A percentile compares a stretch with the other conserved stretches of the same genome.
These are phyloP conservation scores for Venturia aucupariae DNA, from an alignment of 2,329 filamentous ascomycete species.

Conservation along the genomic window DNA sequence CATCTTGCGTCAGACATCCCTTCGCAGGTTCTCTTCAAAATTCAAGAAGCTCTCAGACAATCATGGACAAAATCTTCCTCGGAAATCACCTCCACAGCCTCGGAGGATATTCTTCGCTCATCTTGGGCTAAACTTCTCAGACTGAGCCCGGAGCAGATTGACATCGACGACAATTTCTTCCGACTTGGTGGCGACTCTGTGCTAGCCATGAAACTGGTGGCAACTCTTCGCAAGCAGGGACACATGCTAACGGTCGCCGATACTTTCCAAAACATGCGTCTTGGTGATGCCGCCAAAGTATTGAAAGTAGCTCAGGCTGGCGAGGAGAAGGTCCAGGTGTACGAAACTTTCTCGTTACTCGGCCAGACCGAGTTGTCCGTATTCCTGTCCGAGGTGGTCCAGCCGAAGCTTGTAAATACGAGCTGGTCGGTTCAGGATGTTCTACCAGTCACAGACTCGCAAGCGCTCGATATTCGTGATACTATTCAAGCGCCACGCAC, in stretches of 20 bases:
- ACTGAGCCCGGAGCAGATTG: conserved; percentile 27
- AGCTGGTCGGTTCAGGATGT: conserved; percentile 47
- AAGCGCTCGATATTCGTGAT: conserved; percentile 49
- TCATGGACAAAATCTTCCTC: not conserved
- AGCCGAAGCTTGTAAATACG: conserved; percentile 42
- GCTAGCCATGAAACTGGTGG: conserved; percentile 36
- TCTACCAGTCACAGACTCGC: conserved; percentile 49
- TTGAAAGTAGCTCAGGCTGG: conserved; percentile 31
- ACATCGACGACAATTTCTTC: conserved; percentile 34
- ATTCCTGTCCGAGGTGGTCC: conserved; percentile 42
- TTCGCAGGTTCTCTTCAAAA: not conserved
- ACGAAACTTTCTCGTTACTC: conserved; percentile 43
- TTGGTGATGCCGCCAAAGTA: conserved; percentile 44
- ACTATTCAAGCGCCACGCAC: conserved; percentile 51
- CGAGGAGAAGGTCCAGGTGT: conserved; percentile 14
- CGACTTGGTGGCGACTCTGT: conserved; percentile 39
- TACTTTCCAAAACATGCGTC: conserved; percentile 34
- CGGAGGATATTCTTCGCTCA: conserved; percentile 19
- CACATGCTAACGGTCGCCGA: conserved; percentile 33
- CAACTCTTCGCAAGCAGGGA: conserved; percentile 28
- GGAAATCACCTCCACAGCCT: not conserved
- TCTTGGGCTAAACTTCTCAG: conserved; percentile 24
- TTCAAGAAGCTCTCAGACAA: not conserved
- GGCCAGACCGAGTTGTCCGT: conserved; percentile 30
- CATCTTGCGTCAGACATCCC: not conserved